Base-by-base conservation (phyloP, 495 filamentous ascomycete genomes). In the Penicillium desertorum region DNA sequence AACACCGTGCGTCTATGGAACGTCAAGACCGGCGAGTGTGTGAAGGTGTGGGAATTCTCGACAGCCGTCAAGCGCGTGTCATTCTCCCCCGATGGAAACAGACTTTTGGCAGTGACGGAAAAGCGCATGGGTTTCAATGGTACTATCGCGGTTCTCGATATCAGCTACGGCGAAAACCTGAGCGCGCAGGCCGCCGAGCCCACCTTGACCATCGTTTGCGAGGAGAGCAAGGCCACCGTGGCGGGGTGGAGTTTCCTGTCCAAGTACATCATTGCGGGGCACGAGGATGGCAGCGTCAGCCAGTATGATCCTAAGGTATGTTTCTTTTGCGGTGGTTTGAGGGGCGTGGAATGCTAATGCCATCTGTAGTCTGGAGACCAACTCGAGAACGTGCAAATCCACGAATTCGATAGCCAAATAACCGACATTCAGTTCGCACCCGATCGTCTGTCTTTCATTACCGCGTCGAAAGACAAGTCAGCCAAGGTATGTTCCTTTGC, bases 1-100 rank as follows among this genome's bases (percentile, higher is more conserved):
- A 98, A 98, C 81, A 96, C 94, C 17, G 92, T 97, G 68, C 87
- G 91, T 63, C 80, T 99, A 70, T 99, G 94, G 94, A 92, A 99
- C 69, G 83, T 98, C 69, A 88, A 90, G 83, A 89, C 90, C 29
- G 94, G 95, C 66, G 90, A 91, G 67, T 87, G 86, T 63, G 82
- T 99, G 56, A 96, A 98, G 84, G 86, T 87, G 46, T 98, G 94
- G 94, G 91, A 98, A 19, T 97, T 97, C 81, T 84, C 86, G 4
- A 96, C 95, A 19, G 90, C 91, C 41, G 90, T 98, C 62, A 97
- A 98, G 84, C 83, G 94, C 57, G 92, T 96, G 67, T 93, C 96
- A 70, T 98, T 98, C 76, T 90, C 83, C 63, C 88, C 94, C 57
- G 94, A 98, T 77, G 94, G 92, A 64, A 88, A 83, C 65, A 81